These are phyloP conservation scores for Thielaviopsis punctulata DNA, from an alignment of 2,329 filamentous ascomycete species.

Conservation along the genomic window DNA sequence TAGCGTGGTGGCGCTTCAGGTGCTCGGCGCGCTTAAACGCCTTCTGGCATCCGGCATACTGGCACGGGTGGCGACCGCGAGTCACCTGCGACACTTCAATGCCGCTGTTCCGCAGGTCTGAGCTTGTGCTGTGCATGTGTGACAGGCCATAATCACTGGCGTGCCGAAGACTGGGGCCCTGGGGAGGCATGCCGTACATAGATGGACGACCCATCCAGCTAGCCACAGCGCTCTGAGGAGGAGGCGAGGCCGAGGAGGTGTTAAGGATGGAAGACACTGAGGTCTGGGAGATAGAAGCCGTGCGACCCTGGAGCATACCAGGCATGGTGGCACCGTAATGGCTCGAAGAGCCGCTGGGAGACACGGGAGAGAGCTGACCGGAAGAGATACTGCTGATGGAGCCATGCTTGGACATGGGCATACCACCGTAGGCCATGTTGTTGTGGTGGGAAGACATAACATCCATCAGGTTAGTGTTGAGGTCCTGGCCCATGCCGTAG, in stretches of 20 bases:
- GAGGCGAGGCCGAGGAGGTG: constrained; percentile 6
- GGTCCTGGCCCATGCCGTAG: constrained; percentile 1
- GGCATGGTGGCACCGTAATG: background rate
- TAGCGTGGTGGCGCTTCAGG: constrained; percentile 35
- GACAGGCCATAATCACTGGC: background rate
- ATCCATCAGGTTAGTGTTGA: background rate
- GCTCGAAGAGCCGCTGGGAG: constrained; percentile 1
- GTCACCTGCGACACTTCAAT: constrained; percentile 12
- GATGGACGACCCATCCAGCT: constrained; percentile 1
- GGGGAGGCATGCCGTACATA: constrained; percentile 7
- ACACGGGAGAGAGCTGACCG: constrained; percentile 5
- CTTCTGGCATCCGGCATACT: constrained; percentile 29
- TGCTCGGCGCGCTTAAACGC: constrained; percentile 37
- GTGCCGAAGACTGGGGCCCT: constrained; percentile 2
- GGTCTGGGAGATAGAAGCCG: constrained; percentile 1
- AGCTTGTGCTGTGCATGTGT: constrained; percentile 6
- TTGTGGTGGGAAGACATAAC: background rate
- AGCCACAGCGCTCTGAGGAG: background rate
- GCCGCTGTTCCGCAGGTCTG: constrained; percentile 4
- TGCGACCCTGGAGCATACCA: background rate
- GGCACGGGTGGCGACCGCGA: constrained; percentile 28
- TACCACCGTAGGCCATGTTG: background rate
- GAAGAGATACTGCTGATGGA: constrained; percentile 9
- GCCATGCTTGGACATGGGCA: constrained; percentile 7
- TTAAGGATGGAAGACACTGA: constrained; percentile 10